Evolutionary conservation across 305 asterid species (phyloP).

Genomic region (Solanum hybrid): DNA sequence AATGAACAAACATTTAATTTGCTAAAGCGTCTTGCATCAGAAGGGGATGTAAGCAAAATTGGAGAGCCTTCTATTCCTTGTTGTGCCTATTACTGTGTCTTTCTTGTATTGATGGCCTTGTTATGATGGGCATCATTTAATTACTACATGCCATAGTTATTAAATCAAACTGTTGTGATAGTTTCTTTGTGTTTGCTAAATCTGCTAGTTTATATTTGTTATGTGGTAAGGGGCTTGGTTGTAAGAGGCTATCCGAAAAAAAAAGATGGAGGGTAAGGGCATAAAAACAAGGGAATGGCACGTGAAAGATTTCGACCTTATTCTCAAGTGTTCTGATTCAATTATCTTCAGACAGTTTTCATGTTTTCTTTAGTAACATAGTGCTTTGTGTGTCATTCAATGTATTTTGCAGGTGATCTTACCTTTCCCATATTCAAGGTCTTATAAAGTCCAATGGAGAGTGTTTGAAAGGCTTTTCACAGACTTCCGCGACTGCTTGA

Average conservation of each 20-base stretch:
- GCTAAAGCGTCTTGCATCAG: constrained; percentile 56
- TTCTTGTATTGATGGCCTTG: neutral
- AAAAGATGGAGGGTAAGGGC: neutral
- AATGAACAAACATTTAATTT: constrained; percentile 42
- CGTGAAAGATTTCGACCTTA: neutral
- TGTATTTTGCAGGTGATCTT: constrained; percentile 40
- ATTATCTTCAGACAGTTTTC: neutral
- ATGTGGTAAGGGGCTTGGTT: neutral
- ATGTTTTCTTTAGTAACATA: neutral
- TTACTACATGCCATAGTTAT: neutral
- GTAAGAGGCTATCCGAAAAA: neutral
- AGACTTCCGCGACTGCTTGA: constrained; percentile 66
- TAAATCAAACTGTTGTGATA: neutral
- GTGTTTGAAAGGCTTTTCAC: constrained; percentile 62
- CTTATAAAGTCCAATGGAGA: constrained; percentile 65
- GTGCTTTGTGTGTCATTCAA: neutral
- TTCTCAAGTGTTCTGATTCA: neutral
- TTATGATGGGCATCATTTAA: neutral
- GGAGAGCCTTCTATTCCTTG: neutral
- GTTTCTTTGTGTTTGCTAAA: neutral
- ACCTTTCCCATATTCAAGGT: constrained; percentile 55
- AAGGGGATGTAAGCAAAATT: constrained; percentile 47
- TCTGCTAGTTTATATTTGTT: neutral
- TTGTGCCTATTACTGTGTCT: neutral
- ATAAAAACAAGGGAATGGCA: neutral